Base-by-base conservation (phyloP, 495 filamentous ascomycete genomes). In the Penicillium steckii region DNA sequence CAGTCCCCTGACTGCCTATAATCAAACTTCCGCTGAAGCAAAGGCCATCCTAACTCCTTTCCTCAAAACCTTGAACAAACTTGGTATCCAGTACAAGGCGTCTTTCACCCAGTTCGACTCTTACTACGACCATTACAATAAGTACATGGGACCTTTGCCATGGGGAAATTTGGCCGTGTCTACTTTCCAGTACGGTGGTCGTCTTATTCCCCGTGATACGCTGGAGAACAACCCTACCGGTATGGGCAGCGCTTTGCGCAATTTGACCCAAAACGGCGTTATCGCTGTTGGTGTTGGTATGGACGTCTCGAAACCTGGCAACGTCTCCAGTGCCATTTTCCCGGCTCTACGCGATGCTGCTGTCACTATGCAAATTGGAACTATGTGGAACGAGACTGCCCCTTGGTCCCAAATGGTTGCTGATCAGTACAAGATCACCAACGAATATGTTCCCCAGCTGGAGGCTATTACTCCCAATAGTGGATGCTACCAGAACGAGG, bases 331-430 rank as follows among this genome's bases (percentile, higher is more conserved):
- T 59, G 72, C 81, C 25, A 77, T 86, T 17, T 69, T 80, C 38
- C 80, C 81, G 0, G 76, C 77, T 3, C 81, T 80, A 72, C 75
- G 84, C 45, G 67, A 80, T 24, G 66, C 82, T 2, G 69, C 80
- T 22, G 68, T 81, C 8, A 71, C 73, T 21, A 70, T 70, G 53
- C 65, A 74, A 44, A 64, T 80, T 50, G 67, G 62, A 19, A 68
- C 60, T 1, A 25, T 56, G 1, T 78, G 74, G 71, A 71, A 73
- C 41, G 76, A 76, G 48, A 68, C 64, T 1, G 77, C 80, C 0
- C 62, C 72, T 25, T 79, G 51, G 73, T 69, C 55, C 26, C 32
- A 63, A 59, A 77, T 60, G 74, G 46, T 67, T 55, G 61, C 52
- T 0, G 66, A 75, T 5, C 74, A 78, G 44, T 44, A 67, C n/a